These are phyloP conservation scores for Neonectria punicea DNA, from an alignment of 2,329 filamentous ascomycete species.

Conservation along the genomic window DNA sequence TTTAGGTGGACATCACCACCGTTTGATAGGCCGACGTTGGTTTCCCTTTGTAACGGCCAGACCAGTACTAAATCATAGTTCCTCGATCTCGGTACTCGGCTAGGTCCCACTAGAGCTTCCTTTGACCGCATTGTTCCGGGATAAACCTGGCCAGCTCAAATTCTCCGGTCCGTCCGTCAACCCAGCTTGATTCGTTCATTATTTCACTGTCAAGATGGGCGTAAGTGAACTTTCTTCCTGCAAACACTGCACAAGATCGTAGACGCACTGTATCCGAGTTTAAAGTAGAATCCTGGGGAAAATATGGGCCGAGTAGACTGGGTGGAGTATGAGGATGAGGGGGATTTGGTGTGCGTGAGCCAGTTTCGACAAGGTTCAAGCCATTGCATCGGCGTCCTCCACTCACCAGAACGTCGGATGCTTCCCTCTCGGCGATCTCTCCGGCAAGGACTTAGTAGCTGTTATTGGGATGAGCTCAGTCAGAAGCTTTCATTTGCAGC, in stretches of 20 bases:
- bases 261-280: too few relatives aligned
- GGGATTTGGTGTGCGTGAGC: neutral
- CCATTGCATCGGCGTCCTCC: neutral
- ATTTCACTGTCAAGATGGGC: too few relatives aligned
- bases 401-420: neutral
- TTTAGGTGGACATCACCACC: neutral
- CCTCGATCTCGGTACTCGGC: neutral
- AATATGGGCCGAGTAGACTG: neutral
- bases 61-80: neutral
- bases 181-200: too few relatives aligned
- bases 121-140: neutral
- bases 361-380: neutral
- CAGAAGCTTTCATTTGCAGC: neutral
- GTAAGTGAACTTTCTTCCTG: too few relatives aligned
- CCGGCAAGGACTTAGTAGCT: neutral
- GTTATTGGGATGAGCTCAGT: neutral
- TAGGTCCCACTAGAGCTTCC: neutral
- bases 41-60: neutral
- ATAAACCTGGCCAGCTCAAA: too few relatives aligned
- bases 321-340: neutral
- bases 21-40: neutral
- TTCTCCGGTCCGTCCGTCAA: neutral
- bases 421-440: neutral
- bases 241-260: too few relatives aligned
- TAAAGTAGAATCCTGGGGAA: neutral